A percentile compares a stretch with the other conserved stretches of the same genome.
Evolutionary conservation across 1,139 yeast genomes (phyloP).

Genomic region (Blastobotrys buckinghamii): DNA sequence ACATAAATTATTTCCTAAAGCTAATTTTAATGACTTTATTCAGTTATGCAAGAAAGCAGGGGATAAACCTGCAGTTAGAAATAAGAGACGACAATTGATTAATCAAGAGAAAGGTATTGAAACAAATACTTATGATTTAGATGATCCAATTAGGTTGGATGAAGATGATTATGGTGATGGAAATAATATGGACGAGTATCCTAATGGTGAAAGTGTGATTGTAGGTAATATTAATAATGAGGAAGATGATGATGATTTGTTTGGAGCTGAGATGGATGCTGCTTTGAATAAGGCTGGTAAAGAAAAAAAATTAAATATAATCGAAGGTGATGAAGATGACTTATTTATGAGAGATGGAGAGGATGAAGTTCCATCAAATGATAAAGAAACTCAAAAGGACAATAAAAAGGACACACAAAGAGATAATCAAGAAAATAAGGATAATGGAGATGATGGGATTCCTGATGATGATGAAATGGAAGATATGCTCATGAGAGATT

Average conservation of each 20-base stretch:
- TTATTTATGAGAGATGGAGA: slow-evolving; percentile 5
- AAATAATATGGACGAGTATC: background rate
- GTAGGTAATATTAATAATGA: background rate
- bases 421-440: background rate
- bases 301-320: background rate
- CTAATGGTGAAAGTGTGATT: background rate
- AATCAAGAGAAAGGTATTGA: slow-evolving; percentile 26
- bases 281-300: background rate
- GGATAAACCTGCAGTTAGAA: slow-evolving; percentile 24
- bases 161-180: background rate
- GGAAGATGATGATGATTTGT: slow-evolving; percentile 3
- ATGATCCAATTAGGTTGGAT: background rate
- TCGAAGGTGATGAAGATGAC: slow-evolving; percentile 10
- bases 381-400: background rate
- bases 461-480: background rate
- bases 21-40: slow-evolving; percentile 60
- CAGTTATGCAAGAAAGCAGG: slow-evolving; percentile 32
- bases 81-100: slow-evolving; percentile 27
- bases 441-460: background rate
- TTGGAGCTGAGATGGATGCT: background rate
- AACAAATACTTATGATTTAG: background rate
- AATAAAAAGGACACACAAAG: background rate
- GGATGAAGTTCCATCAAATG: background rate
- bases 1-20: slow-evolving; percentile 71
- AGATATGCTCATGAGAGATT: background rate